Evolutionary conservation across 2,329 filamentous ascomycete species (phyloP).

Genomic region (Cladosporium oxysporum): DNA sequence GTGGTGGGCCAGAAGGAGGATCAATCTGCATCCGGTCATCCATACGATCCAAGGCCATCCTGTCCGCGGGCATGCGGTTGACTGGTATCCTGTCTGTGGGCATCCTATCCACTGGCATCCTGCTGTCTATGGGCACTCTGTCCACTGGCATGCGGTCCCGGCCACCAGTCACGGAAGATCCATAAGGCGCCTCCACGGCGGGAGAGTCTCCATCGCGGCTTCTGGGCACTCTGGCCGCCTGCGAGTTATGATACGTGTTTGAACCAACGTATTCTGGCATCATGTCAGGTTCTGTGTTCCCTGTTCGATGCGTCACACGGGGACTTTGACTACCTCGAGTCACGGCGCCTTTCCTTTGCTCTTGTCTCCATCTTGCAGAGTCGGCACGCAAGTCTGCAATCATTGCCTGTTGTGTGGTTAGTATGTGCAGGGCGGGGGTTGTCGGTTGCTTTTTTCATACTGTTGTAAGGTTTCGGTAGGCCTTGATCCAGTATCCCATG

Average conservation of each 20-base stretch:
- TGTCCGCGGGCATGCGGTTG: constrained; percentile 31
- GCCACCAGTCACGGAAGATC: constrained; percentile 13
- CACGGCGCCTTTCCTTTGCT: constrained; percentile 36
- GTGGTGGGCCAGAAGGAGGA: constrained; percentile 24
- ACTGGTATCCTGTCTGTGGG: constrained; percentile 28
- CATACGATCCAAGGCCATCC: constrained; percentile 29
- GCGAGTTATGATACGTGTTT: constrained; percentile 20
- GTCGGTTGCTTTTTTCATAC: constrained; percentile 37
- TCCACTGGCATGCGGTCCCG: constrained; percentile 21
- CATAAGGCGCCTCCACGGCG: constrained; percentile 17
- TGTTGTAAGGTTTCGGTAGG: constrained; percentile 53
- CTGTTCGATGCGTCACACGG: constrained; percentile 42
- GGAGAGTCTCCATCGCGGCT: constrained; percentile 19
- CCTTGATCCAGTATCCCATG: constrained; percentile 53
- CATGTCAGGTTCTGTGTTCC: constrained; percentile 42
- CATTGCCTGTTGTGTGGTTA: constrained; percentile 46
- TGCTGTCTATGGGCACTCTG: constrained; percentile 20
- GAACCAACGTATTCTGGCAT: constrained; percentile 20
- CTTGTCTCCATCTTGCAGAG: constrained; percentile 48
- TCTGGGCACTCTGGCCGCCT: constrained; percentile 18
- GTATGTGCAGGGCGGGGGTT: background rate
- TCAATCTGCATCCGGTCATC: constrained; percentile 31
- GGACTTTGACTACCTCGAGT: constrained; percentile 50
- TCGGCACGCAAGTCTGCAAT: constrained; percentile 52
- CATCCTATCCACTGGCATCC: constrained; percentile 22